Evolutionary conservation across 2,329 filamentous ascomycete species (phyloP), one percentile per base, ranked within the genome.

Genomic region (Paecilomyces sp.): DNA sequence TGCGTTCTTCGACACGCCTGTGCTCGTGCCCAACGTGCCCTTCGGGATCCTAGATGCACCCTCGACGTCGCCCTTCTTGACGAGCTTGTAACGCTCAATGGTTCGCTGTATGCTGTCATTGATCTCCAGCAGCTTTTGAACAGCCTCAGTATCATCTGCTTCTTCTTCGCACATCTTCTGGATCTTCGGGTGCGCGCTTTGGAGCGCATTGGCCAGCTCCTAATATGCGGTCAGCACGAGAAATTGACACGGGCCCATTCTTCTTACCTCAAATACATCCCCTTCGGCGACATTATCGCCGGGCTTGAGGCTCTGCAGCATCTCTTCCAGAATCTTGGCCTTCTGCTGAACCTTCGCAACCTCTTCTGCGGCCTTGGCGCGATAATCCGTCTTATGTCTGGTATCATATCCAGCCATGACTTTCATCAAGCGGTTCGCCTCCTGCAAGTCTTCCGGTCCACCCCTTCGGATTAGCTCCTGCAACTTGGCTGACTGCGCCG

Each of bases 141-240:
- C 94, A 4, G 94, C 94, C 78, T 97, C 94, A 62, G 92, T 88
- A 70, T 99, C 94, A 62, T 97, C 93, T 11, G 92, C 97, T 71
- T 99, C 94, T 75, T 99, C 94, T 75, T 97, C 93, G 70, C 93
- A 97, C 93, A 99, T 99, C 78, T 91, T 97, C 73, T 97, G 93
- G 65, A 99, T 97, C 79, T 99, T 99, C 8, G 94, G 94, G 69
- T 99, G 94, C 2, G 94, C 94, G 70, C 89, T 97, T 73, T 91
- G 90, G 54, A 99, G 81, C 9, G 94, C 87, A 64, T 89, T 88
- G 4, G 92, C 92, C 58, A 99, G 83, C 80, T 99, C 94, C 80
- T 92, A 60, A 62, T 57, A 61, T 56, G 54, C 22, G 60, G 55
- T 65, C 25, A 64, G 61, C 25, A 13, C 36, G 7, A 57, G 55